Evolutionary conservation across 2,329 filamentous ascomycete species (phyloP).

Genomic region (Phyllosticta ampelicida): DNA sequence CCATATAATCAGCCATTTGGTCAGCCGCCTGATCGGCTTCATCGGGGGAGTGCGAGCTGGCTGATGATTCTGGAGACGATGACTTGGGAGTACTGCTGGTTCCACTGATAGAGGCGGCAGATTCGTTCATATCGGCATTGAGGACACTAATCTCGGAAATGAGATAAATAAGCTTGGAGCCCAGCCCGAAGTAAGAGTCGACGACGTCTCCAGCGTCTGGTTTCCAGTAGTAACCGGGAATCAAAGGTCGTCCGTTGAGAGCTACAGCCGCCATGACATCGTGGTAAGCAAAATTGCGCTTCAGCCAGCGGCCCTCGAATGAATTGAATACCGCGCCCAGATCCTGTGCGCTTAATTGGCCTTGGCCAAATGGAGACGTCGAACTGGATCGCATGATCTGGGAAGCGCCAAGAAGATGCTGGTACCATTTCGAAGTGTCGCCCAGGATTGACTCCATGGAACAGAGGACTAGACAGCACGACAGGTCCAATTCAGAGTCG

Average conservation of each 20-base stretch:
- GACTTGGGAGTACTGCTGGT: not conserved
- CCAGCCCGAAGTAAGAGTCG: constrained; percentile 10
- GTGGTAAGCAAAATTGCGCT: constrained; percentile 10
- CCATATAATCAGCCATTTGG: not conserved
- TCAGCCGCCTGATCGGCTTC: not conserved
- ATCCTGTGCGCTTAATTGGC: not conserved
- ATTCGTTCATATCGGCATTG: constrained; percentile 9
- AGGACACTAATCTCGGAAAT: constrained; percentile 9
- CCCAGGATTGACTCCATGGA: constrained; percentile 10
- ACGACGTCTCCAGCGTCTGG: not conserved
- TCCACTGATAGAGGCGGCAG: not conserved
- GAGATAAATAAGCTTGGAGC: constrained; percentile 6
- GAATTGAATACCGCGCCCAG: constrained; percentile 5
- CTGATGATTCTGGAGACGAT: not conserved
- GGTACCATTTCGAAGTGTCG: constrained; percentile 10
- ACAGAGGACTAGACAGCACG: constrained; percentile 8
- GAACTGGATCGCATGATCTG: constrained; percentile 7
- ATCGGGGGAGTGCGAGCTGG: not conserved
- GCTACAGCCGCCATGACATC: constrained; percentile 8
- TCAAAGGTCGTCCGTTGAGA: constrained; percentile 3
- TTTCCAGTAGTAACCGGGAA: constrained; percentile 9
- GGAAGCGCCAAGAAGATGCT: constrained; percentile 9
- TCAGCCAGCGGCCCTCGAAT: constrained; percentile 10
- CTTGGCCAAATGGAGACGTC: not conserved
- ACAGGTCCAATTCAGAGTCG: constrained; percentile 8